Evolutionary conservation across 208 protist genomes (phyloP).

Genomic region (Crithidia fasciculata): DNA sequence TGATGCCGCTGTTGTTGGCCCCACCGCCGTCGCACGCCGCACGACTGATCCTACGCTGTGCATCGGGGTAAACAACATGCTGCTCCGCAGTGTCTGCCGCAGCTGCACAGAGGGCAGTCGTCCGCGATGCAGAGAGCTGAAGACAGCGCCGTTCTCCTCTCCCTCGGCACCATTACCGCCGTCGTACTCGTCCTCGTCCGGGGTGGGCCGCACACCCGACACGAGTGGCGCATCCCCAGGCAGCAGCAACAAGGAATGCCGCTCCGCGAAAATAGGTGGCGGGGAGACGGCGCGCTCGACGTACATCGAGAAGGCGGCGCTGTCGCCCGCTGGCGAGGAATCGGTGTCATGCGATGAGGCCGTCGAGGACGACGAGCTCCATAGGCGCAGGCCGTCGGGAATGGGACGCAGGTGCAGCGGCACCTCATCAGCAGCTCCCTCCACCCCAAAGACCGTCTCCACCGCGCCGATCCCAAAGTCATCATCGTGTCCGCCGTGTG

Average conservation of each 20-base stretch:
- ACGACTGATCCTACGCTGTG: not conserved
- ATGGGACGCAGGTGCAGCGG: conserved; percentile 13
- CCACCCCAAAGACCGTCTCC: conserved; percentile 10
- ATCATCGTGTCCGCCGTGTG: not conserved
- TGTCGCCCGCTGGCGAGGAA: conserved; percentile 1
- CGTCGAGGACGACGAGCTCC: conserved; percentile 12
- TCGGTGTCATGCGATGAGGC: not conserved
- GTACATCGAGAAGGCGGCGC: not conserved
- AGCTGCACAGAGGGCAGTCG: not conserved
- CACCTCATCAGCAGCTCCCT: not conserved
- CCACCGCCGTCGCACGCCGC: not conserved
- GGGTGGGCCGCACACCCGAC: not conserved
- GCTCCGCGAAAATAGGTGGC: conserved; percentile 2
- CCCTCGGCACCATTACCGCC: not conserved
- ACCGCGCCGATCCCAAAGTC: conserved; percentile 16
- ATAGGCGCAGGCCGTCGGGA: conserved; percentile 2
- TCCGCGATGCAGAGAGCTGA: not conserved
- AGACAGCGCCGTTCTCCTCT: not conserved
- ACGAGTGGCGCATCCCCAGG: conserved; percentile 7
- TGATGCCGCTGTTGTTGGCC: not conserved
- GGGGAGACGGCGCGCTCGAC: conserved; percentile 2
- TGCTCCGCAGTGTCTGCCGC: not conserved
- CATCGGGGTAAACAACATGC: not conserved
- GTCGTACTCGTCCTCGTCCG: not conserved
- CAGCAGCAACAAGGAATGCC: not conserved